phyloP scores from a whole-genome alignment of 2,329 filamentous ascomycete genomes.

The Colletotrichum lini region DNA sequence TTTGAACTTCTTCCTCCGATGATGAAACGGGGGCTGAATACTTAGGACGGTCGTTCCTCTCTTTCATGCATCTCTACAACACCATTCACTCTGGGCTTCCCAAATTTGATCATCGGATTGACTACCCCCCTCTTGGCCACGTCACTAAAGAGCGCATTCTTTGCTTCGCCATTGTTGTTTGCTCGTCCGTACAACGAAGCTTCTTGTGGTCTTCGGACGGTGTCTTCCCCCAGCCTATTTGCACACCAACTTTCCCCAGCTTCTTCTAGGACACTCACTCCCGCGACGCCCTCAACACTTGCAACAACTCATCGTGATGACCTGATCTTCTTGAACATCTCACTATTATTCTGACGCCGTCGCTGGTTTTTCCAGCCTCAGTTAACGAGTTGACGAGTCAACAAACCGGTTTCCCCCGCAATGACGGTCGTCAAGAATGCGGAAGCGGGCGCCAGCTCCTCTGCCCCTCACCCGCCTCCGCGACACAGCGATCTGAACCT shows the following conservation, averaged over 20 bases:
- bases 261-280: background rate
- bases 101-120: background rate
- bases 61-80: background rate
- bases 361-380: background rate
- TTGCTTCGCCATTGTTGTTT: background rate
- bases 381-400: background rate
- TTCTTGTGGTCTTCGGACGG: constrained; percentile 20
- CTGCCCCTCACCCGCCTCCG: constrained; percentile 32
- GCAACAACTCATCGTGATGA: constrained; percentile 18
- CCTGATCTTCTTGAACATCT: background rate
- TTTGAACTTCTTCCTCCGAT: constrained; percentile 34
- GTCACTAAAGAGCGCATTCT: background rate
- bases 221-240: background rate
- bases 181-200: constrained; percentile 15
- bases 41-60: constrained; percentile 9
- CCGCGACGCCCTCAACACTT: background rate
- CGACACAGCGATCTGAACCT: constrained; percentile 30
- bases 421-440: constrained; percentile 38
- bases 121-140: background rate
- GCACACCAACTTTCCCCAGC: background rate
- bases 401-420: constrained; percentile 9
- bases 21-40: constrained; percentile 36
- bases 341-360: background rate
- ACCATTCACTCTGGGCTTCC: background rate
- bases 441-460: constrained; percentile 31